phyloP scores from a whole-genome alignment of 2,329 filamentous ascomycete genomes.

The Exophiala oligosperma region DNA sequence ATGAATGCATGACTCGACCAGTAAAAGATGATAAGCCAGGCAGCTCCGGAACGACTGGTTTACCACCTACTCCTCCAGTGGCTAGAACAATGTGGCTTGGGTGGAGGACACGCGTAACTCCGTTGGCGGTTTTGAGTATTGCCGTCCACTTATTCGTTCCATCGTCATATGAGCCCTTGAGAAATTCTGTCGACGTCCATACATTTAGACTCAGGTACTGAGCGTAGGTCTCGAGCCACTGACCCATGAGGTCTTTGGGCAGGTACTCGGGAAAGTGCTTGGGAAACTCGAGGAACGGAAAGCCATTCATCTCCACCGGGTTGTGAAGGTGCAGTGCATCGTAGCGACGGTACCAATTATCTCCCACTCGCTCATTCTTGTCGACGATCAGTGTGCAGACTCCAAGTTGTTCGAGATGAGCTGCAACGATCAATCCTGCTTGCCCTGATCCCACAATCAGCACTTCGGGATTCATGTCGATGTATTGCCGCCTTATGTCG shows the following conservation, averaged over 20 bases:
- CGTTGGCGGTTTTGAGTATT: too few species aligned
- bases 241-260: constrained; percentile 47
- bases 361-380: constrained; percentile 39
- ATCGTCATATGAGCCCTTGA: too few species aligned
- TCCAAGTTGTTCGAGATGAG: constrained; percentile 32
- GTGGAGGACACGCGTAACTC: too few species aligned
- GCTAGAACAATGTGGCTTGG: too few species aligned
- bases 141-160: too few species aligned
- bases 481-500: too few species aligned
- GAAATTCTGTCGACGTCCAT: constrained; percentile 31
- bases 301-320: not conserved
- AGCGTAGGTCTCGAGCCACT: constrained; percentile 51
- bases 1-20: too few species aligned
- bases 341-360: constrained; percentile 45
- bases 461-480: not conserved
- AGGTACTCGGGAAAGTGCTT: constrained; percentile 45
- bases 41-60: too few species aligned
- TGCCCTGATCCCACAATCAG: constrained; percentile 37
- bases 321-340: constrained; percentile 3
- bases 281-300: constrained; percentile 41
- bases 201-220: constrained; percentile 50
- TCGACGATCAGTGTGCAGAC: constrained; percentile 40
- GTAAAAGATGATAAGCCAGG: too few species aligned
- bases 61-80: too few species aligned
- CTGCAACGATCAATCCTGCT: constrained; percentile 43